A percentile compares a stretch with the other conserved stretches of the same genome.
These are phyloP conservation scores for Murraya paniculata DNA, from an alignment of 345 rosid genomes.

Conservation along the genomic window DNA sequence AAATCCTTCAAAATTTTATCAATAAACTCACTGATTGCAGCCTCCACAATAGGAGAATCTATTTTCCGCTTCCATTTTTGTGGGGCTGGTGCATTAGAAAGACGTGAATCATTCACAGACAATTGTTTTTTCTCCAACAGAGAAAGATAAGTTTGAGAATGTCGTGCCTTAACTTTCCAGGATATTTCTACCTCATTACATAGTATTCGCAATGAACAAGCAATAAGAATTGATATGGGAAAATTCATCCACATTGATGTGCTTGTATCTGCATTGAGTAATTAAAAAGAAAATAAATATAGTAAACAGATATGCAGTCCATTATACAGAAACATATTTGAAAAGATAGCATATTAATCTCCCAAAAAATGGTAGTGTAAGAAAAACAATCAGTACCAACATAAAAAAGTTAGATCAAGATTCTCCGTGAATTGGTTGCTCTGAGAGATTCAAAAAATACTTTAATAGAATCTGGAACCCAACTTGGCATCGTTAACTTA, in stretches of 20 bases:
- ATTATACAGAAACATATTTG: not conserved
- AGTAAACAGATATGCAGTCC: not conserved
- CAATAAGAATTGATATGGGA: constrained; percentile 71
- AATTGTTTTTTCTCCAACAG: constrained; percentile 67
- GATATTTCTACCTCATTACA: constrained; percentile 67
- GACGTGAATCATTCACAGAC: constrained; percentile 73
- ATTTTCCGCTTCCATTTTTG: constrained; percentile 79
- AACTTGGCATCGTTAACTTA: not conserved
- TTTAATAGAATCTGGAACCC: not conserved
- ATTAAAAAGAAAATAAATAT: not conserved
- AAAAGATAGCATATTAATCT: not conserved
- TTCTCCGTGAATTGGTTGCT: not conserved
- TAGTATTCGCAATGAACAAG: constrained; percentile 47
- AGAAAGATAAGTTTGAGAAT: constrained; percentile 44
- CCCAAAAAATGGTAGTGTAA: not conserved
- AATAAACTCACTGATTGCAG: constrained; percentile 66
- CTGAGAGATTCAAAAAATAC: not conserved
- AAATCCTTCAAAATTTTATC: constrained; percentile 85
- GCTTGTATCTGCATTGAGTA: constrained; percentile 72
- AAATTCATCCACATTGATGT: constrained; percentile 92
- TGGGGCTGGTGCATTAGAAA: constrained; percentile 47
- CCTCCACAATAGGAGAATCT: constrained; percentile 81
- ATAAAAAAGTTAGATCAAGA: not conserved
- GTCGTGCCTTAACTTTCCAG: constrained; percentile 48
- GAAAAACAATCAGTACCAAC: not conserved